Conservation (phyloP, 345 rosid species). For the Psidium guajava region DNA sequence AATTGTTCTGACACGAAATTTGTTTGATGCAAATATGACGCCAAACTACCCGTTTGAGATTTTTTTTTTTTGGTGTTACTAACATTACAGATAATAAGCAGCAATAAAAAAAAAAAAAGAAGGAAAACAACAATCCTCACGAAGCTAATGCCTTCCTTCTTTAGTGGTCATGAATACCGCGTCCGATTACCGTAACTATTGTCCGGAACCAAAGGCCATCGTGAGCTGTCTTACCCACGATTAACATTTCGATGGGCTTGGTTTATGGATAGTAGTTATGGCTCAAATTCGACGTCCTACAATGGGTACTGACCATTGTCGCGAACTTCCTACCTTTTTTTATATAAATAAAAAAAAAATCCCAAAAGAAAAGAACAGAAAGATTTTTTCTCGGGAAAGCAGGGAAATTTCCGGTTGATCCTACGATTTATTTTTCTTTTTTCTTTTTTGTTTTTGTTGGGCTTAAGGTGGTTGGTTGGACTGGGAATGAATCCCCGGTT, state of each 20-base stretch:
- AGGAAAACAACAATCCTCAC: background rate
- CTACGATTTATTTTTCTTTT: background rate
- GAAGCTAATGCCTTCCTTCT: background rate
- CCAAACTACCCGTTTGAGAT: background rate
- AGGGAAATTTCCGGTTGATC: background rate
- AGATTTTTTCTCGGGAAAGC: background rate
- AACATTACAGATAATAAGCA: background rate
- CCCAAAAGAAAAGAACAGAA: background rate
- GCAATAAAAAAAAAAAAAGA: too few relatives aligned
- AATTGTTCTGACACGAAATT: background rate
- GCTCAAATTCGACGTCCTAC: background rate
- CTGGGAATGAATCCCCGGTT: background rate
- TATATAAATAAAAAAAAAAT: too few relatives aligned
- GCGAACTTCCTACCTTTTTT: accelerated
- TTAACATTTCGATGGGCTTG: background rate
- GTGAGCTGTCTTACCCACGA: accelerated
- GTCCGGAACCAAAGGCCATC: background rate
- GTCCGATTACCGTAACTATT: background rate
- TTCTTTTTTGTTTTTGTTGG: background rate
- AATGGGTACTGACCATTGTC: accelerated
- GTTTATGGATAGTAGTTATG: background rate
- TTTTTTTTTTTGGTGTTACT: background rate
- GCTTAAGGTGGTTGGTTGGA: slow-evolving; percentile 5
- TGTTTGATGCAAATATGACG: background rate
- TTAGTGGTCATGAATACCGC: background rate